phyloP scores from a whole-genome alignment of 129 eudicot genomes.

The Centaurea solstitialis region DNA sequence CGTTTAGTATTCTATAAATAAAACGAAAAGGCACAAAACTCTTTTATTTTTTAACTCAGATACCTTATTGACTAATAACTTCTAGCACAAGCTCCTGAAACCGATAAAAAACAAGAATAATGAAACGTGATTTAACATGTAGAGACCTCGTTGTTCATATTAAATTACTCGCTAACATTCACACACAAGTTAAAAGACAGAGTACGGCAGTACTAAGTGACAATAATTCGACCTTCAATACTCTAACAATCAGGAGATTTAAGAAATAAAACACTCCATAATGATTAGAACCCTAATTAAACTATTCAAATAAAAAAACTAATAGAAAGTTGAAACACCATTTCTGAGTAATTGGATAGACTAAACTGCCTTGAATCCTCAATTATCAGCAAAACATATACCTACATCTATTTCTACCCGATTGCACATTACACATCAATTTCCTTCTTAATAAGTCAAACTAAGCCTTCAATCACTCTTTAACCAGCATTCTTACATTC shows the following conservation, averaged over 20 bases:
- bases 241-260: slow-evolving; percentile 4
- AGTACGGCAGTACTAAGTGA: neutral
- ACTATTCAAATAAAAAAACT: neutral
- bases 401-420: neutral
- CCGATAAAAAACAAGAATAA: neutral
- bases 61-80: neutral
- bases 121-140: neutral
- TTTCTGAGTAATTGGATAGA: slow-evolving; percentile 1
- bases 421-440: neutral
- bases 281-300: neutral
- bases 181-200: slow-evolving; percentile 2
- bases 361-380: neutral
- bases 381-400: neutral
- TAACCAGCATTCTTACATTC: neutral
- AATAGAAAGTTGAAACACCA: neutral
- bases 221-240: neutral
- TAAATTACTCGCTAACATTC: neutral
- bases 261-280: neutral
- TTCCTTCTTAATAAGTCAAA: neutral
- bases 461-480: neutral
- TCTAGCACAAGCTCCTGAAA: neutral
- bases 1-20: neutral
- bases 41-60: neutral
- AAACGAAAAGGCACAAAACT: neutral
- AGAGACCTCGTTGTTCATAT: neutral